Evolutionary conservation across 441 rosid genomes (phyloP).

Genomic region (Adansonia gregorii): DNA sequence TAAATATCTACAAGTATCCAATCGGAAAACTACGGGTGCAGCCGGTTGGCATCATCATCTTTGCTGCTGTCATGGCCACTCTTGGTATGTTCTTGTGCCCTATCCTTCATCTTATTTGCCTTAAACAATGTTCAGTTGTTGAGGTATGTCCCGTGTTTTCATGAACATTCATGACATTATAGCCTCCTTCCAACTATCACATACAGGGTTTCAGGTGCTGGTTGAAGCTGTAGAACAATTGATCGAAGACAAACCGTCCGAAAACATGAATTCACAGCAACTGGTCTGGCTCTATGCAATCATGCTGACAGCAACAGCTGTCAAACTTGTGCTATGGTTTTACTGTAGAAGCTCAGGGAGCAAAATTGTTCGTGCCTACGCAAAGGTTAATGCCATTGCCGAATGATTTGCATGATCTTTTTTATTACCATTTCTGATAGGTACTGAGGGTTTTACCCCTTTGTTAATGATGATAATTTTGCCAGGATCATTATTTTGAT

Average conservation of each 20-base stretch:
- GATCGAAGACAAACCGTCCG: conserved; percentile 42
- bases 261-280: conserved; percentile 51
- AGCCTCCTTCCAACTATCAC: not conserved
- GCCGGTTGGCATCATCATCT: conserved; percentile 83
- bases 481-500: conserved; percentile 84
- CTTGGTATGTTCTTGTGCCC: conserved; percentile 55
- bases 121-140: not conserved
- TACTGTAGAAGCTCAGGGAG: conserved; percentile 78
- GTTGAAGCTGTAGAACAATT: conserved; percentile 68
- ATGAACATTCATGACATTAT: not conserved
- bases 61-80: conserved; percentile 91
- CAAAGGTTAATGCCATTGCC: conserved; percentile 51
- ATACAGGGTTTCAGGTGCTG: conserved; percentile 71
- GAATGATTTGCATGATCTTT: not conserved
- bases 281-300: conserved; percentile 70
- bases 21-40: conserved; percentile 89
- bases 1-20: conserved; percentile 76
- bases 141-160: not conserved
- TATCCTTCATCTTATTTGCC: not conserved
- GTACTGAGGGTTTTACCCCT: not conserved
- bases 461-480: conserved; percentile 12
- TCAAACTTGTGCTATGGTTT: conserved; percentile 75
- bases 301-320: conserved; percentile 71
- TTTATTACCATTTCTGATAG: not conserved
- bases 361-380: conserved; percentile 84